Evolutionary conservation across 352 stramenopile species (phyloP), one percentile per base, ranked within the genome.

Genomic region (Globisporangium megalacanthum): DNA sequence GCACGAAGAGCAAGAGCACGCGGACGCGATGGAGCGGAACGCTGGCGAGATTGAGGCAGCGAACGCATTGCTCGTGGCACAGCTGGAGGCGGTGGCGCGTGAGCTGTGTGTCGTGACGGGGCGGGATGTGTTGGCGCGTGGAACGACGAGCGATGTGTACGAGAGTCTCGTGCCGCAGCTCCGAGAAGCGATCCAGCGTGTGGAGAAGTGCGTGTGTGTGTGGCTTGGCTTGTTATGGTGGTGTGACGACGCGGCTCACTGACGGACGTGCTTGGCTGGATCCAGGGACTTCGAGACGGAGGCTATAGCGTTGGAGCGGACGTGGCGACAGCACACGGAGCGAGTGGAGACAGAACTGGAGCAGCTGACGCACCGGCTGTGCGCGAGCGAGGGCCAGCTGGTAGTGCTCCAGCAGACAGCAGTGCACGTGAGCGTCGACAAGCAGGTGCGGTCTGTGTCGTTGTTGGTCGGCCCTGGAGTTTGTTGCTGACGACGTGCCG

Each of bases 321-420:
- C 69, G 13, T 86, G 68, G 73, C 72, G 84, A 45, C 65, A 88
- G 22, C 67, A 88, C 55, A 37, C 52, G 4, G 70, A 65, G 1
- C 4, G 52, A n/a, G 61, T 81, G 67, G 61, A 45, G 14, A 65
- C 49, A 0, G 69, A 82, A 20, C 57, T 90, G 17, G 75, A 87
- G 14, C 66, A 62, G 3, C 33, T 88, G 9, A 68, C 64, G 13
- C 69, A 68, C 10, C 66, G 77, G 35, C 57, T 90, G 15, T 68
- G 70, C 15, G 36, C 67, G 4, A 85, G 77, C 33, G 66, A 90
- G 58, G 50, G 56, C 19, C 81, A 84, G 44, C 51, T 90, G 9
- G 68, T 83, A 46, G 64, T 62, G 2, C 44, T 86, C 14, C 64
- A 88, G 60, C 69, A 61, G 15, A 74, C 72, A 8, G 66, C 65